Evolutionary conservation across 768 basidiomycete genomes (phyloP).

Genomic region (Mrakia frigida): DNA sequence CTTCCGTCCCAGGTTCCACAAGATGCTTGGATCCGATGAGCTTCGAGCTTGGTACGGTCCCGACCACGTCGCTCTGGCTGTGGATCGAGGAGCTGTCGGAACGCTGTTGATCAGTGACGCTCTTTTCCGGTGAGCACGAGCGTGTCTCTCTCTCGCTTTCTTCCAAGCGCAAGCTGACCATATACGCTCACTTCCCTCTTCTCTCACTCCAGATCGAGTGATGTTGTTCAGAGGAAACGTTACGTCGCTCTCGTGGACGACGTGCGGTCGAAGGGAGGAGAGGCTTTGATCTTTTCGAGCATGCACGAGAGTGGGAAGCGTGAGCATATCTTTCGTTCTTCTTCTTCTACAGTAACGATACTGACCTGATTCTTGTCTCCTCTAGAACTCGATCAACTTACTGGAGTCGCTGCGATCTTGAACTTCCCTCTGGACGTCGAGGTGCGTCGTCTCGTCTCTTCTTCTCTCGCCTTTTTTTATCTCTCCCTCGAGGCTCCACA

Average conservation of each 20-base stretch:
- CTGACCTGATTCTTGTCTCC: background rate
- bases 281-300: slow-evolving; percentile 94
- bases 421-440: slow-evolving; percentile 95
- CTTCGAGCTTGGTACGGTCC: slow-evolving; percentile 98
- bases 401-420: slow-evolving; percentile 89
- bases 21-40: slow-evolving; percentile 91
- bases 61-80: slow-evolving; percentile 83
- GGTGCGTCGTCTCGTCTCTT: slow-evolving; percentile 48
- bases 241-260: slow-evolving; percentile 85
- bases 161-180: no score
- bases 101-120: slow-evolving; percentile 91
- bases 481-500: background rate
- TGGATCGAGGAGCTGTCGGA: slow-evolving; percentile 87
- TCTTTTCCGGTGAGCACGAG: slow-evolving; percentile 66
- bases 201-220: slow-evolving; percentile 59
- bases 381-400: slow-evolving; percentile 87
- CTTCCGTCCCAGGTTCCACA: slow-evolving; percentile 69
- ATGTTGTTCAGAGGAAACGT: slow-evolving; percentile 67
- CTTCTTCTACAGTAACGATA: background rate
- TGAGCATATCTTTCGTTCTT: slow-evolving; percentile 49
- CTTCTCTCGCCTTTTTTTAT: background rate
- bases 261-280: slow-evolving; percentile 80
- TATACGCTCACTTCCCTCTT: background rate
- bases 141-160: background rate
- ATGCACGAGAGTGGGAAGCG: slow-evolving; percentile 99